Evolutionary conservation across 257 asterid species (phyloP).

Genomic region (Rehmannia glutinosa): DNA sequence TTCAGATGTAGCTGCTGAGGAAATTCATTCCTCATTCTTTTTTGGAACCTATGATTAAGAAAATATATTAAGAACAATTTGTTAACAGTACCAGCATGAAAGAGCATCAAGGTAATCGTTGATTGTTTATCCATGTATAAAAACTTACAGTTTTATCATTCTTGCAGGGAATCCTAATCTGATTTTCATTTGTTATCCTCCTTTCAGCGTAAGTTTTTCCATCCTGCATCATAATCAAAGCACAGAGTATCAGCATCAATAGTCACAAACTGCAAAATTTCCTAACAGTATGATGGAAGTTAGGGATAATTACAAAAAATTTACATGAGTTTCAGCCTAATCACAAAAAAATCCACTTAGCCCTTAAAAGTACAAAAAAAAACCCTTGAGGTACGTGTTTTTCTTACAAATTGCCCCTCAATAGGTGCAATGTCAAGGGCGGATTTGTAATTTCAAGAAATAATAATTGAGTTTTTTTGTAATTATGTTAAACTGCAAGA

Average conservation of each 20-base stretch:
- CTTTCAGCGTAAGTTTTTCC: slow-evolving; percentile 27
- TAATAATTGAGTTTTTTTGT: too few relatives aligned
- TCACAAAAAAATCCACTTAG: too few relatives aligned
- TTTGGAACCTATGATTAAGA: slow-evolving; percentile 36
- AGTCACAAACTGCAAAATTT: slow-evolving; percentile 1
- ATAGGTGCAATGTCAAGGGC: too few relatives aligned
- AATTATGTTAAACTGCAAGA: too few relatives aligned
- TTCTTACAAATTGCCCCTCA: too few relatives aligned
- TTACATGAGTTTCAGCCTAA: too few relatives aligned
- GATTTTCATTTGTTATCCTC: slow-evolving; percentile 35
- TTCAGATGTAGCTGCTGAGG: slow-evolving; percentile 28
- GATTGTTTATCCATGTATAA: not conserved
- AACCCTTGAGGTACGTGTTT: too few relatives aligned
- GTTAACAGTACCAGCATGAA: not conserved
- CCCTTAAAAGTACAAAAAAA: too few relatives aligned
- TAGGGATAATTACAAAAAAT: too few relatives aligned
- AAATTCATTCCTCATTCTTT: slow-evolving; percentile 35
- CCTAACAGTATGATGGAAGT: not conserved
- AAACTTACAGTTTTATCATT: slow-evolving; percentile 31
- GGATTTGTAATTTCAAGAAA: too few relatives aligned
- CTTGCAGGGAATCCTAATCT: slow-evolving; percentile 23
- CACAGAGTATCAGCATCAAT: slow-evolving; percentile 22
- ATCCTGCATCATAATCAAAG: slow-evolving; percentile 31
- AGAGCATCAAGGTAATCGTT: not conserved
- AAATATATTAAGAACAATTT: not conserved